Base-by-base conservation (phyloP, 352 stramenopile genomes). In the Pseudoperonospora humuli region DNA sequence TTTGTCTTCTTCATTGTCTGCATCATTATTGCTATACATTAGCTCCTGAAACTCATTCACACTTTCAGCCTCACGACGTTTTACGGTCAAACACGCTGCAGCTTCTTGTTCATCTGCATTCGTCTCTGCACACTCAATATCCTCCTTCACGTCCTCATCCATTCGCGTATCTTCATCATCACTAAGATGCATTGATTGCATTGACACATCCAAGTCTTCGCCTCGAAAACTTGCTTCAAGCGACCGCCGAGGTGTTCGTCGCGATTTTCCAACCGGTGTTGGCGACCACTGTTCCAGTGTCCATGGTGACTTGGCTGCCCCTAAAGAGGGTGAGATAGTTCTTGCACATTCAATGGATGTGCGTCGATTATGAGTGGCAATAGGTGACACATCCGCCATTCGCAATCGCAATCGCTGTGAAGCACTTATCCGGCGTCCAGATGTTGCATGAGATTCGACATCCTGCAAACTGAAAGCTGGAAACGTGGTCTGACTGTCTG, bases 101-200 rank as follows among this genome's bases (percentile, higher is more conserved):
- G n/a, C 39, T 13, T 37, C 52, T 14, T 54, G 17, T 1, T 44
- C 37, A 40, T 54, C n/a, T n/a, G n/a, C n/a, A n/a, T n/a, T n/a
- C n/a, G n/a, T n/a, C n/a, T n/a, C n/a, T n/a, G n/a, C n/a, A n/a
- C n/a, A n/a, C n/a, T n/a, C n/a, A n/a, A n/a, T 63, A 57, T 57
- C 47, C 50, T 68, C 54, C 7, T 38, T 43, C 11, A 45, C 43
- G 7, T 64, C 56, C 9, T 70, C 61, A 1, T 67, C 45, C 38
- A 36, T 28, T 3, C 8, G 23, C n/a, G 36, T 40, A 26, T 28
- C 11, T 19, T 74, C 55, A 18, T 79, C 63, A 27, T 74, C 72
- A 24, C 70, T 76, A n/a, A 84, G 37, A 32, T 82, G 61, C 61
- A 85, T 70, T n/a, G 67, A 82, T 19, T 82, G 72, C 72, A 85